Evolutionary conservation across 768 basidiomycete genomes (phyloP).

Genomic region (Suillus weaverae): DNA sequence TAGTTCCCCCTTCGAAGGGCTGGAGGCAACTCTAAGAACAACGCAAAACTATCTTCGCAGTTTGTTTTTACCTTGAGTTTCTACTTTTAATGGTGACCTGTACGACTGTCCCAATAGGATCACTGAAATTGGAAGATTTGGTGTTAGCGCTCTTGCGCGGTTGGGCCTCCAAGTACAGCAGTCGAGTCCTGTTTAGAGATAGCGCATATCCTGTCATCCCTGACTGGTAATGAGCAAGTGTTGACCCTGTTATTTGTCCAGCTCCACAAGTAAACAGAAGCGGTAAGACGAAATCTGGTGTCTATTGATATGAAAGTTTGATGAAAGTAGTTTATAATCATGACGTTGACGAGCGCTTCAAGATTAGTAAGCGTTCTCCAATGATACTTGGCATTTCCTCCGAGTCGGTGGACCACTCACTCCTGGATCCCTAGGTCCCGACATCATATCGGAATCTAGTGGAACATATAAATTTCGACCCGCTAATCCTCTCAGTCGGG

Average conservation of each 20-base stretch:
- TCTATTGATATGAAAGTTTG: no score
- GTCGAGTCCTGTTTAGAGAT: background rate
- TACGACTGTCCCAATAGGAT: conserved; percentile 1
- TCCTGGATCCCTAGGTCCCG: no score
- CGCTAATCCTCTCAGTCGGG: background rate
- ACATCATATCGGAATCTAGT: no score
- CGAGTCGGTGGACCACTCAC: no score
- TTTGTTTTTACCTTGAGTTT: background rate
- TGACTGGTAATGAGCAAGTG: background rate
- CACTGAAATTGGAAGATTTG: background rate
- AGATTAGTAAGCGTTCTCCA: background rate
- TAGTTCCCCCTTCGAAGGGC: background rate
- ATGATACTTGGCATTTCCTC: background rate
- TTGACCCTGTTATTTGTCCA: no score
- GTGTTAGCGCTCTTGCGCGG: background rate
- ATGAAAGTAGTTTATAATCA: no score
- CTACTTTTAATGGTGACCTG: background rate
- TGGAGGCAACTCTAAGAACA: background rate
- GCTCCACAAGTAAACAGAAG: no score
- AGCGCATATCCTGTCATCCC: background rate
- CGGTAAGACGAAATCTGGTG: no score
- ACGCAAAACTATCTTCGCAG: background rate
- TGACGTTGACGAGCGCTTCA: no score
- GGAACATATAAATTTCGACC: background rate
- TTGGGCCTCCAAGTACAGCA: background rate